phyloP scores from a whole-genome alignment of 371 early-diverging fungal species.

The Rhizopus arrhizus region DNA sequence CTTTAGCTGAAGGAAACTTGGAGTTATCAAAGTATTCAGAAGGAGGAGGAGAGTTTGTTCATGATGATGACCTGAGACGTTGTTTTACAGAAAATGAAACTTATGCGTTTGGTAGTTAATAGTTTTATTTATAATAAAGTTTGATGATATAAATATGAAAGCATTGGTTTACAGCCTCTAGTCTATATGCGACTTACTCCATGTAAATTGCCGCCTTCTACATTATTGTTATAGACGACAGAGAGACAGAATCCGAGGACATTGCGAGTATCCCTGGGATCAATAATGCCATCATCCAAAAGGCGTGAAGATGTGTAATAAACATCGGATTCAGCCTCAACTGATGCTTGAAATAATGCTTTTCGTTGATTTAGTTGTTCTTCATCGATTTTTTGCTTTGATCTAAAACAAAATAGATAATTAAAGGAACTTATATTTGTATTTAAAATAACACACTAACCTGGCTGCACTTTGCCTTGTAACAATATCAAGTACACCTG shows the following conservation, averaged over 20 bases:
- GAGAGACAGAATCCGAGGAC: slow-evolving; percentile 66
- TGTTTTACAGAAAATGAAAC: slow-evolving; percentile 18
- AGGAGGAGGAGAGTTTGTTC: slow-evolving; percentile 20
- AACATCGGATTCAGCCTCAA: slow-evolving; percentile 70
- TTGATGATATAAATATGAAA: too few relatives aligned
- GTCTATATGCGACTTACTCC: slow-evolving; percentile 74
- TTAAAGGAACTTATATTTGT: neutral
- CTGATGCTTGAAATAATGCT: slow-evolving; percentile 63
- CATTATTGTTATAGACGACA: slow-evolving; percentile 59
- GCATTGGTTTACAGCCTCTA: neutral
- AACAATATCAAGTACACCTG: slow-evolving; percentile 73
- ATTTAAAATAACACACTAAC: slow-evolving; percentile 28
- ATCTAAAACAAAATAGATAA: slow-evolving; percentile 27
- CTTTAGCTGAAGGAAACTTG: neutral
- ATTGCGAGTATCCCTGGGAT: slow-evolving; percentile 67
- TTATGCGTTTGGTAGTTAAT: neutral
- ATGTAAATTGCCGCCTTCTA: slow-evolving; percentile 69
- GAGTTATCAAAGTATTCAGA: slow-evolving; percentile 10
- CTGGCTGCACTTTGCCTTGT: slow-evolving; percentile 70
- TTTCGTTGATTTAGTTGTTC: slow-evolving; percentile 59
- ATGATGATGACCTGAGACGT: slow-evolving; percentile 17
- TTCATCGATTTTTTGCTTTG: slow-evolving; percentile 61
- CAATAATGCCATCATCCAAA: slow-evolving; percentile 72
- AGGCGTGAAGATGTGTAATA: slow-evolving; percentile 74
- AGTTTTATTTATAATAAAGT: too few relatives aligned